Conservation (phyloP, 495 filamentous ascomycete species). For the Podospora sp. region DNA sequence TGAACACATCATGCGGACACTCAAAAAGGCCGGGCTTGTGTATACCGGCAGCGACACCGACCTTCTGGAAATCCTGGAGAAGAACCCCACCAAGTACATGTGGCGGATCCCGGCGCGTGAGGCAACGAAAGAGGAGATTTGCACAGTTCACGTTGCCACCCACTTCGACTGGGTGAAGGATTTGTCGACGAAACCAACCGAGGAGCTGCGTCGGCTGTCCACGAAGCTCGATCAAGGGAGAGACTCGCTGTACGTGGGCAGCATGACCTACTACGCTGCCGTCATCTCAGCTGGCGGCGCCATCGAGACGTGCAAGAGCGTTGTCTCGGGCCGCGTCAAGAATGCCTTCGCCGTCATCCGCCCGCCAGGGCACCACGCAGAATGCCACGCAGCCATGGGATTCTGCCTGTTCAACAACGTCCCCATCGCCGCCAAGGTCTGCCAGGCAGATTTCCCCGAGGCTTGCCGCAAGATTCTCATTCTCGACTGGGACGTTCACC, state of each 20-base stretch:
- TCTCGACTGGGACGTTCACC: conserved; percentile 88
- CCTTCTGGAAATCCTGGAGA: conserved; percentile 47
- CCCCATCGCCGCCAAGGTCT: conserved; percentile 81
- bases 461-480: conserved; percentile 85
- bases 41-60: conserved; percentile 52
- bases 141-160: conserved; percentile 68
- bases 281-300: conserved; percentile 88
- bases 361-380: conserved; percentile 94
- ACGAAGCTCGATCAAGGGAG: conserved; percentile 59
- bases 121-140: conserved; percentile 76
- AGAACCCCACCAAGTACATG: conserved; percentile 61
- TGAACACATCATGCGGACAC: conserved; percentile 81
- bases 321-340: conserved; percentile 76
- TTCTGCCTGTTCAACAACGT: conserved; percentile 99
- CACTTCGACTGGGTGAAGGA: conserved; percentile 78
- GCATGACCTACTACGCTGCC: conserved; percentile 76
- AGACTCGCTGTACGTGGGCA: conserved; percentile 90
- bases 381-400: conserved; percentile 79
- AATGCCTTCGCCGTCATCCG: conserved; percentile 95
- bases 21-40: conserved; percentile 77
- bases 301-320: conserved; percentile 89
- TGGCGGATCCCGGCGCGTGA: conserved; percentile 73
- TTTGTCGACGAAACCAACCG: conserved; percentile 55
- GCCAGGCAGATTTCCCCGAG: conserved; percentile 73
- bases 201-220: conserved; percentile 64